A percentile compares a stretch with the other conserved stretches of the same genome.
phyloP scores from a whole-genome alignment of 2,329 filamentous ascomycete species.

The Neoscytalidium dimidiatum region DNA sequence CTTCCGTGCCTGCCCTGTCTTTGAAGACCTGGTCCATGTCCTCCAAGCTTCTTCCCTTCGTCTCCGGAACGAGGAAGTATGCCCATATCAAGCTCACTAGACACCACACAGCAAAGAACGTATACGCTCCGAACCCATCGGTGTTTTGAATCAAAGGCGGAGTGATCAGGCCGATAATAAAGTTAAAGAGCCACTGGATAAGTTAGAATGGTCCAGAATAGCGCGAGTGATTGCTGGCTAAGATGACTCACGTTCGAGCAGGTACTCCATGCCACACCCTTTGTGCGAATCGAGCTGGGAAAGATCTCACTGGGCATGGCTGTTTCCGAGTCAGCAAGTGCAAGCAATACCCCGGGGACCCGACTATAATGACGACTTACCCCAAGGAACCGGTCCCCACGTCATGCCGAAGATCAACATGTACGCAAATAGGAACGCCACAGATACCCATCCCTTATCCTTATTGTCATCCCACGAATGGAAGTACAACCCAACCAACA shows the following conservation, averaged over 20 bases:
- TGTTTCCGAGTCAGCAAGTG: conserved; percentile 22
- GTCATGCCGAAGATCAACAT: conserved; percentile 62
- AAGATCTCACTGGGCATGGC: conserved; percentile 61
- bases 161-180: conserved; percentile 66
- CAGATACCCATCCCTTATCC: conserved; percentile 55
- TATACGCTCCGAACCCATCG: conserved; percentile 44
- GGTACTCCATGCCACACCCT: conserved; percentile 66
- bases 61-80: conserved; percentile 37
- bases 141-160: conserved; percentile 63
- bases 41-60: conserved; percentile 36
- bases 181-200: conserved; percentile 61
- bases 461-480: conserved; percentile 53
- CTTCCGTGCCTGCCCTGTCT: conserved; percentile 36
- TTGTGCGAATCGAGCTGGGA: conserved; percentile 60
- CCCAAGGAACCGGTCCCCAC: conserved; percentile 55
- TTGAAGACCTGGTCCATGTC: conserved; percentile 40
- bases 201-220: too few species aligned
- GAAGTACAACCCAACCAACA: conserved; percentile 56
- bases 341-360: not conserved
- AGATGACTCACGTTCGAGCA: conserved; percentile 48
- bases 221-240: too few species aligned
- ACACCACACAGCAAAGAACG: conserved; percentile 40
- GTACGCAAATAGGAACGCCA: conserved; percentile 62
- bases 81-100: conserved; percentile 35
- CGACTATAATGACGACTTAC: not conserved